Conservation (phyloP, 179 eudicot genomes). For the Silene vulgaris region DNA sequence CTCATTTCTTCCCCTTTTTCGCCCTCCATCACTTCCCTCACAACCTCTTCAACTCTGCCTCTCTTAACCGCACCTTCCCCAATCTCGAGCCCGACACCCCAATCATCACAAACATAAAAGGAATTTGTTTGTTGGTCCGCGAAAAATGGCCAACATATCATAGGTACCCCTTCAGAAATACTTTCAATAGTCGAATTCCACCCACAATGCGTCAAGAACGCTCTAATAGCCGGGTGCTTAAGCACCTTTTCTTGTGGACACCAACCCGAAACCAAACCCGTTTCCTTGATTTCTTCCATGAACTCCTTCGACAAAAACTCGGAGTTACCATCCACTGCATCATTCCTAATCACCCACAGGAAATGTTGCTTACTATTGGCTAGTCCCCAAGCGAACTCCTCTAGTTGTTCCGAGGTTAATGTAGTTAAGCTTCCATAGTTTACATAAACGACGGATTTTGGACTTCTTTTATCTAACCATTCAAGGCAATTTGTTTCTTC, state of each 20-base stretch:
- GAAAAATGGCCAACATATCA: conserved; percentile 51
- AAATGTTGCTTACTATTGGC: conserved; percentile 44
- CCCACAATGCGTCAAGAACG: conserved; percentile 50
- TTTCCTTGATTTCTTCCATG: conserved; percentile 30
- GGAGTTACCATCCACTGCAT: conserved; percentile 24
- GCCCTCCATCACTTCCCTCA: conserved; percentile 44
- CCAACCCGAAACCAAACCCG: conserved; percentile 40
- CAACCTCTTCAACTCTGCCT: conserved; percentile 31
- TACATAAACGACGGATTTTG: conserved; percentile 42
- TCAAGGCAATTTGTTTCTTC: conserved; percentile 37
- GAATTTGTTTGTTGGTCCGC: conserved; percentile 46
- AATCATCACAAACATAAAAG: conserved; percentile 30
- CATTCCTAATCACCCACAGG: conserved; percentile 44
- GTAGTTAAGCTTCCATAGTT: conserved; percentile 48
- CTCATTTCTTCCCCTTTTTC: conserved; percentile 34
- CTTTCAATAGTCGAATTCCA: conserved; percentile 32
- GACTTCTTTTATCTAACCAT: conserved; percentile 43
- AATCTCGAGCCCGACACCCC: conserved; percentile 49
- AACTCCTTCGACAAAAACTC: conserved; percentile 29
- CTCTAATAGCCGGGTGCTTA: conserved; percentile 37
- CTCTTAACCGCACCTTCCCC: conserved; percentile 31
- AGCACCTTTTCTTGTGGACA: conserved; percentile 45
- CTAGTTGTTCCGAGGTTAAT: conserved; percentile 30
- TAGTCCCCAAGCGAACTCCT: conserved; percentile 58
- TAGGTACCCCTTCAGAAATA: conserved; percentile 26